Base-by-base conservation (phyloP, 768 basidiomycete species). In the Stropharia rugosoannulata region DNA sequence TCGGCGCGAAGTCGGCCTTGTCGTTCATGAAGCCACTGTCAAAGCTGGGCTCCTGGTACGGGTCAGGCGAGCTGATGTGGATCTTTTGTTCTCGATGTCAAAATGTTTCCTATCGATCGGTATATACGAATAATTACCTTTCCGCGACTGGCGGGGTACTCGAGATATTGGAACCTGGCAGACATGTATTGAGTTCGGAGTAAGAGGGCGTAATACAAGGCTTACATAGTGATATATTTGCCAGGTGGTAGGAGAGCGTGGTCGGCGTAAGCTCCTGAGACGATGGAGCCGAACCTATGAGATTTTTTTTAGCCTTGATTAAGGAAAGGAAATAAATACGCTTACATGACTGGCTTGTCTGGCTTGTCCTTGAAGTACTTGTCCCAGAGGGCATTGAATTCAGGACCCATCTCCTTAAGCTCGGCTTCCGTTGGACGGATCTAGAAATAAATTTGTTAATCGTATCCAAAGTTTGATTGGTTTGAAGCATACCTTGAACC, bases 11-110 rank as follows among this genome's bases (percentile, higher is more conserved):
- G 73, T 88, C 87, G 27, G 86, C 86, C 74, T 86, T 86, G 75
- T 87, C 67, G 74, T 86, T 87, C 86, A 89, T 84, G 80, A 89
- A 87, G n/a, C 87, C 87, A 56, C 79, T 80, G 72, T 89, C 87
- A 64, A 87, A 87, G 70, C 67, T 73, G 4, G 87, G 85, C 60
- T 81, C 82, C 61, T 72, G 68, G 71, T 86, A 88, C 4, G 86
- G 86, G 73, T 76, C 83, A 43, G 77, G 56, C 18, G 82, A 84
- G 44, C 70, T 63, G 66, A 87, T 82, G 66, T 87, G 86, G 63
- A 87, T 87, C 82, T 84, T 16, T 11, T 18, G 16, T 46, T 36
- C 10, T 36, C 38, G 18, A 5, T 2, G 32, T 13, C 37, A 32
- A 25, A 11, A 12, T 7, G 22, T 22, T 4, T 22, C 22, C 22